Evolutionary conservation across 257 asterid genomes (phyloP).

Genomic region (Salvia hispanica): DNA sequence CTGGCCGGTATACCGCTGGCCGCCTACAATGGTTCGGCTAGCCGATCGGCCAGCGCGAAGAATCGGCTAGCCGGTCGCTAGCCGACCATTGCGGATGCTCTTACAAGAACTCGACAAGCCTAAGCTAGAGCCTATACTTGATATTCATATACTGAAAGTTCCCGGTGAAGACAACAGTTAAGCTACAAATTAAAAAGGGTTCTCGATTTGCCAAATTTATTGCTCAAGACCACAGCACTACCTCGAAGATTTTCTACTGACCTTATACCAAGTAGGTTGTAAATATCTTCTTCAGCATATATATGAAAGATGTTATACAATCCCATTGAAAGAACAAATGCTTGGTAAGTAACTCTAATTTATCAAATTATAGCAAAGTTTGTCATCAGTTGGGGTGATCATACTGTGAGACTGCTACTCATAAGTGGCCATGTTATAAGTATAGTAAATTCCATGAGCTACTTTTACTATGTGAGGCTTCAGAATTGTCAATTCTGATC

Average conservation of each 20-base stretch:
- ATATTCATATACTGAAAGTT: constrained; percentile 40
- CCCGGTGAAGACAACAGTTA: constrained; percentile 47
- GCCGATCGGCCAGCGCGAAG: too few relatives aligned
- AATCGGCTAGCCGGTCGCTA: too few relatives aligned
- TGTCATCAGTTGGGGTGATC: neutral
- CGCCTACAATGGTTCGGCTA: too few relatives aligned
- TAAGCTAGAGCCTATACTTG: constrained; percentile 57
- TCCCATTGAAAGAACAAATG: neutral
- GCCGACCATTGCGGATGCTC: too few relatives aligned
- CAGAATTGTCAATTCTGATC: neutral
- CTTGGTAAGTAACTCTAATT: neutral
- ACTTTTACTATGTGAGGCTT: neutral
- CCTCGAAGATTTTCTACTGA: constrained; percentile 17
- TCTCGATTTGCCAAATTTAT: constrained; percentile 89
- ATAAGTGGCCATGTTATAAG: constrained; percentile 8
- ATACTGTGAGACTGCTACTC: neutral
- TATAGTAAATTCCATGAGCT: neutral
- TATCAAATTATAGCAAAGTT: neutral
- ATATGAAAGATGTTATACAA: constrained; percentile 26
- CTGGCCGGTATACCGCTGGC: too few relatives aligned
- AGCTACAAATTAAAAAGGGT: too few relatives aligned
- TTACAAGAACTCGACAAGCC: constrained; percentile 83
- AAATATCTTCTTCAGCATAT: constrained; percentile 34
- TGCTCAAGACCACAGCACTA: constrained; percentile 50
- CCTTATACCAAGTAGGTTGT: constrained; percentile 64